phyloP scores from a whole-genome alignment of 192 early-diverging fungal genomes.

The Coemansia sp. region DNA sequence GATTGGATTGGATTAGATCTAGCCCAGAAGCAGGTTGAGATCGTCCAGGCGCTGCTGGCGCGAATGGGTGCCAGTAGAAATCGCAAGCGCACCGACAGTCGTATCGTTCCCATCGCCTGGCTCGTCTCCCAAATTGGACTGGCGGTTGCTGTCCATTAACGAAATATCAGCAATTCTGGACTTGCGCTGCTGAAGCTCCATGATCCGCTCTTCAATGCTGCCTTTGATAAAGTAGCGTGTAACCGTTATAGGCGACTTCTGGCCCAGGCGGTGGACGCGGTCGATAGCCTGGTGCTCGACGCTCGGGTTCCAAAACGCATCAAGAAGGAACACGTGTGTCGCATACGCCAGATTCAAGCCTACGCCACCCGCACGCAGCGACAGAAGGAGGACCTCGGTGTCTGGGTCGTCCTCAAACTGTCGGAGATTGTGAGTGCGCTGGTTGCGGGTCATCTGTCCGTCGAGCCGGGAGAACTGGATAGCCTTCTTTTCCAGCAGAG shows the following conservation, averaged over 20 bases:
- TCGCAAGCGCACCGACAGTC: slow-evolving; percentile 27
- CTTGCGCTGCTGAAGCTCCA: slow-evolving; percentile 79
- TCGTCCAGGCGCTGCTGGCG: slow-evolving; percentile 54
- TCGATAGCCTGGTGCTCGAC: slow-evolving; percentile 80
- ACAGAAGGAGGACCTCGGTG: slow-evolving; percentile 63
- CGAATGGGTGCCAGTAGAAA: slow-evolving; percentile 39
- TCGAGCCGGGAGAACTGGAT: slow-evolving; percentile 74
- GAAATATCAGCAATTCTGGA: slow-evolving; percentile 56
- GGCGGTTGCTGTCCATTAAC: slow-evolving; percentile 51
- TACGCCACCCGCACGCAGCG: slow-evolving; percentile 67
- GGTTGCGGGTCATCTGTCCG: slow-evolving; percentile 65
- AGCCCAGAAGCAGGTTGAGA: slow-evolving; percentile 43
- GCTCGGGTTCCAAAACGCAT: slow-evolving; percentile 78
- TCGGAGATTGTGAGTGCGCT: slow-evolving; percentile 62
- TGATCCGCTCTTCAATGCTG: slow-evolving; percentile 86
- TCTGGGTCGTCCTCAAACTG: slow-evolving; percentile 64
- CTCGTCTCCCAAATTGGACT: slow-evolving; percentile 12
- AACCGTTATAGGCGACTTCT: slow-evolving; percentile 62
- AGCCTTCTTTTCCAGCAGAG: slow-evolving; percentile 54
- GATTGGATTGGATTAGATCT: neutral
- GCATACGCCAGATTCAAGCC: slow-evolving; percentile 79
- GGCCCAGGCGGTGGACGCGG: slow-evolving; percentile 78
- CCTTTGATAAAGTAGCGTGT: slow-evolving; percentile 65
- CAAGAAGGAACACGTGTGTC: slow-evolving; percentile 68
- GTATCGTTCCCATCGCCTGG: slow-evolving; percentile 5